phyloP scores from a whole-genome alignment of 2,329 filamentous ascomycete genomes.

The Aspergillus costaricaensis region DNA sequence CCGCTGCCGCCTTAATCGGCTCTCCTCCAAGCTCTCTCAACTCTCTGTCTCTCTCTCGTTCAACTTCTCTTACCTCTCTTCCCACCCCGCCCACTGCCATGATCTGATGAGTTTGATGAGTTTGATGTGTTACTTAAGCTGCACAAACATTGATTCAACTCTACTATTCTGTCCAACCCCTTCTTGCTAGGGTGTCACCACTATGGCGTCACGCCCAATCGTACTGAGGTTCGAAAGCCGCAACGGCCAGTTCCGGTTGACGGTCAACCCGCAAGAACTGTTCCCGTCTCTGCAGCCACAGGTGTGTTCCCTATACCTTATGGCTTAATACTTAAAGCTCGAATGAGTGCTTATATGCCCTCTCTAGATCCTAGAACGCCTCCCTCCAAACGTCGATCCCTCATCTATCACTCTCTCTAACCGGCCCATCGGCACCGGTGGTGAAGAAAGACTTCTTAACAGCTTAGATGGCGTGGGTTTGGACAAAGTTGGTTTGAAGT shows the following conservation, averaged over 20 bases:
- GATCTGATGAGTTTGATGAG: conserved; percentile 9
- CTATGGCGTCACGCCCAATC: conserved; percentile 59
- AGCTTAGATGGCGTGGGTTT: conserved; percentile 58
- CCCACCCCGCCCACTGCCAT: not conserved
- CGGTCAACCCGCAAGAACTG: conserved; percentile 70
- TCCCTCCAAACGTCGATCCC: conserved; percentile 59
- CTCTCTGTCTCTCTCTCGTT: not conserved
- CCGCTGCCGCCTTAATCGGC: conserved; percentile 19
- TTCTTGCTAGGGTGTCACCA: conserved; percentile 1
- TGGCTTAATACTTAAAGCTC: not conserved
- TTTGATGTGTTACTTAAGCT: not conserved
- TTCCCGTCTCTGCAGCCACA: conserved; percentile 62
- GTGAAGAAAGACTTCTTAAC: conserved; percentile 56
- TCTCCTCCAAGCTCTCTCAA: conserved; percentile 9
- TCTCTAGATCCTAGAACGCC: conserved; percentile 57
- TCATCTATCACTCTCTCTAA: conserved; percentile 61
- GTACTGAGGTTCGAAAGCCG: conserved; percentile 84
- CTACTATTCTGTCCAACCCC: not conserved
- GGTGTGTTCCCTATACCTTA: conserved; percentile 29
- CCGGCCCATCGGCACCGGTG: conserved; percentile 57
- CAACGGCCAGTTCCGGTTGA: conserved; percentile 88
- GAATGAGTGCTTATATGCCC: conserved; percentile 12
- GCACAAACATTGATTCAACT: not conserved
- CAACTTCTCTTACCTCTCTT: not conserved
- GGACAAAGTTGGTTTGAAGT: conserved; percentile 60